Evolutionary conservation across 2,329 filamentous ascomycete species (phyloP), one percentile per base, ranked within the genome.

Genomic region (Aureobasidium pullulans): DNA sequence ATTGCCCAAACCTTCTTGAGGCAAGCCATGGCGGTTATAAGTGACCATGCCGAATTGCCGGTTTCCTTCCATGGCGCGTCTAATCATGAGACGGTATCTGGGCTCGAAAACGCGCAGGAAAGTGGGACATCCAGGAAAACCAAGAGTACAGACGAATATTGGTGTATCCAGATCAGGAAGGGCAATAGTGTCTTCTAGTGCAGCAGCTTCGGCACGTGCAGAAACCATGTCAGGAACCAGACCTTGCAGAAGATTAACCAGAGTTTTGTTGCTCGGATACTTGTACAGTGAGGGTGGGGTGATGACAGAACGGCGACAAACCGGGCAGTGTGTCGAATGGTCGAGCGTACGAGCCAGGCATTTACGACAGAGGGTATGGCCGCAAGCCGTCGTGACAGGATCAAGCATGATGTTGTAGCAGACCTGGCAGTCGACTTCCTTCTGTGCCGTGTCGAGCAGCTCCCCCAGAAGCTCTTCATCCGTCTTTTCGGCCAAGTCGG

Each of bases 101-200:
- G 89, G 89, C 70, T 96, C 92, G 68, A 96, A 96, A n/a, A 96
- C 83, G 66, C 95, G 89, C 3, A 96, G 76, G 65, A 94, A 94
- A 0, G 89, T 92, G 0, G 88, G 90, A 83, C 93, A 90, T 1
- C 81, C 79, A 1, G 92, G 92, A 65, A 94, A 93, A 0, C 89
- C 83, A 8, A 95, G 73, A 0, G 90, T 90, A 72, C 89, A 94
- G 34, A 95, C 82, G 65, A 96, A 96, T 0, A 96, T 76, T 0
- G 89, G 83, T 4, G 86, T 81, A 37, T 85, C 81, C 16, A 84
- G 77, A 9, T 84, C 83, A 4, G 81, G 79, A 31, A 75, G 67
- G 1, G 78, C 77, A 9, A 77, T 76, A 32, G 80, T 76, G 57
- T 85, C 82, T 64, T 89, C 86, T 3, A 77, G 73, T 3, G 78